These are phyloP conservation scores for Penicillium fimorum DNA, from an alignment of 495 filamentous ascomycete genomes.

Conservation along the genomic window DNA sequence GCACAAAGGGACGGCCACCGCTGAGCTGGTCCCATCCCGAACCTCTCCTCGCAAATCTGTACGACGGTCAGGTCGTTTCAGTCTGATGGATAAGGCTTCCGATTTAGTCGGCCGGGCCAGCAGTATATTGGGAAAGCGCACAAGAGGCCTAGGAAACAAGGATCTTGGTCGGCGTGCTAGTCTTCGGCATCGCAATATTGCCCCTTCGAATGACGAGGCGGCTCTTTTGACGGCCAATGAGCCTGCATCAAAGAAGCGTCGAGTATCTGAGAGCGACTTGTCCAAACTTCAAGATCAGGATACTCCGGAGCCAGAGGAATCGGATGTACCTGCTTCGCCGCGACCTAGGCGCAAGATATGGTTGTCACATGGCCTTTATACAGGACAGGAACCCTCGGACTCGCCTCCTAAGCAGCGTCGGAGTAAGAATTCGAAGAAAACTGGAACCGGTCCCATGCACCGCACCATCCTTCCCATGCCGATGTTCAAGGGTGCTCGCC, in stretches of 20 bases:
- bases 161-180: constrained; percentile 41
- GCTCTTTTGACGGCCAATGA: constrained; percentile 19
- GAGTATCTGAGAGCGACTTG: constrained; percentile 49
- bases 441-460: constrained; percentile 41
- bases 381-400: constrained; percentile 74
- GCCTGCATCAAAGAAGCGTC: constrained; percentile 47
- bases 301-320: constrained; percentile 35
- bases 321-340: constrained; percentile 35
- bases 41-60: constrained; percentile 20
- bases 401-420: constrained; percentile 63
- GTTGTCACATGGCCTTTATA: constrained; percentile 80
- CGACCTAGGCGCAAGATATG: constrained; percentile 61
- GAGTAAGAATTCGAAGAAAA: constrained; percentile 47
- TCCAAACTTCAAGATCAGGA: constrained; percentile 43
- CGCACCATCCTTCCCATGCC: constrained; percentile 59
- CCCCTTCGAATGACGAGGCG: constrained; percentile 32
- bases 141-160: constrained; percentile 45
- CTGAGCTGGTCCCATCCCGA: constrained; percentile 15
- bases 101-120: constrained; percentile 43
- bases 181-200: constrained; percentile 38
- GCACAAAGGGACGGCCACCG: constrained; percentile 36
- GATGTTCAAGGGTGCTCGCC: constrained; percentile 61
- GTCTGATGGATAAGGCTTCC: constrained; percentile 44
- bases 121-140: constrained; percentile 56
- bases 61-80: constrained; percentile 42